Conservation (phyloP, 1,284 basidiomycete genomes). For the Cryptococcus sp. region DNA sequence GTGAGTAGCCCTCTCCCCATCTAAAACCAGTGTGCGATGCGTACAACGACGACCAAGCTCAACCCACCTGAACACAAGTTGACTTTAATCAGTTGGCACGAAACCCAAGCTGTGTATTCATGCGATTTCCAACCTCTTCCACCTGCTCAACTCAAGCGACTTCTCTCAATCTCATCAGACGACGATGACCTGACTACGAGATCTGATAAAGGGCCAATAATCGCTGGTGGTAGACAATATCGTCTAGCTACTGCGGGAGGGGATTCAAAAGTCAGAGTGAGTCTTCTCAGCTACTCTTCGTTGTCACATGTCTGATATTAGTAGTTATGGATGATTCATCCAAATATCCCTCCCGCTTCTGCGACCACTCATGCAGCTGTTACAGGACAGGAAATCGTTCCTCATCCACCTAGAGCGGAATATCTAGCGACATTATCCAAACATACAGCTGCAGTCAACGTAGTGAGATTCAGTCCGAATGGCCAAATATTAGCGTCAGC, state of each 20-base stretch:
- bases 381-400: slow-evolving; percentile 50
- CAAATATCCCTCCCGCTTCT: slow-evolving; percentile 66
- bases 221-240: slow-evolving; percentile 58
- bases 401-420: slow-evolving; percentile 81
- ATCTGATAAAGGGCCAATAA: slow-evolving; percentile 17
- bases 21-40: not conserved
- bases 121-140: slow-evolving; percentile 84
- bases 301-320: not conserved
- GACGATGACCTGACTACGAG: slow-evolving; percentile 27
- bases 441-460: slow-evolving; percentile 94
- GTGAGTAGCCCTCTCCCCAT: slow-evolving; percentile 21
- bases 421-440: slow-evolving; percentile 90
- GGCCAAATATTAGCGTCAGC: slow-evolving; percentile 91
- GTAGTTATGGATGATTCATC: slow-evolving; percentile 86
- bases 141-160: slow-evolving; percentile 47
- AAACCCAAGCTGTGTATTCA: slow-evolving; percentile 82
- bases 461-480: slow-evolving; percentile 91
- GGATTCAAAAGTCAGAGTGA: slow-evolving; percentile 91
- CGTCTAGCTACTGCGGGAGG: slow-evolving; percentile 91
- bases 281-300: slow-evolving; percentile 39
- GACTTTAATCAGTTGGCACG: slow-evolving; percentile 64
- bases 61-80: not conserved
- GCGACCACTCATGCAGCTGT: slow-evolving; percentile 54
- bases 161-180: slow-evolving; percentile 39
- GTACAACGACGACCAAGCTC: too few relatives aligned